phyloP scores from a whole-genome alignment of 2,329 filamentous ascomycete genomes.

The Leptographium flavum region DNA sequence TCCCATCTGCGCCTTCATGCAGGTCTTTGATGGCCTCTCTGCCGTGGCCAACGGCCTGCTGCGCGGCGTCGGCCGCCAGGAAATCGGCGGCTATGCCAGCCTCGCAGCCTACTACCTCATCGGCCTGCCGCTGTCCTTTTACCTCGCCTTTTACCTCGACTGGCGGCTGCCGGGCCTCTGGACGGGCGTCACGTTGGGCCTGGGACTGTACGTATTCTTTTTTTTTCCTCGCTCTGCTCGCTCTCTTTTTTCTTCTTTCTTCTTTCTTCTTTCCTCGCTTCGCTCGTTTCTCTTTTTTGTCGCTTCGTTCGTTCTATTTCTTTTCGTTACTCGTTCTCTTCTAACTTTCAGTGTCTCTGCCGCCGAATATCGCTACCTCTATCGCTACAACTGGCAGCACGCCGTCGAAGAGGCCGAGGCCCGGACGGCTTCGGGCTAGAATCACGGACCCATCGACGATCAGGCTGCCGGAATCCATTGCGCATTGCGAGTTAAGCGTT shows the following conservation, averaged over 20 bases:
- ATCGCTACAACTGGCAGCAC: slow-evolving; percentile 37
- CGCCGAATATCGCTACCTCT: slow-evolving; percentile 39
- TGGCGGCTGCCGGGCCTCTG: slow-evolving; percentile 75
- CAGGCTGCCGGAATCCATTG: too few relatives aligned
- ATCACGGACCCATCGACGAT: too few relatives aligned
- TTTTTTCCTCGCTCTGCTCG: too few relatives aligned
- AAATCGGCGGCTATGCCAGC: slow-evolving; percentile 81
- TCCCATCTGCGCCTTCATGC: slow-evolving; percentile 74
- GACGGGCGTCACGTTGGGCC: slow-evolving; percentile 61
- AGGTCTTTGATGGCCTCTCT: slow-evolving; percentile 73
- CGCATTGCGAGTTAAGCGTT: too few relatives aligned
- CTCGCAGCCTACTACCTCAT: slow-evolving; percentile 76
- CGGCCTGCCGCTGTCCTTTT: slow-evolving; percentile 72
- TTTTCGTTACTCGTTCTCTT: too few relatives aligned
- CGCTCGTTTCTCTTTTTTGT: slow-evolving; percentile 2
- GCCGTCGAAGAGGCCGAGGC: slow-evolving; percentile 37
- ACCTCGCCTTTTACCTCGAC: slow-evolving; percentile 57
- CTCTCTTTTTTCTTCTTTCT: neutral
- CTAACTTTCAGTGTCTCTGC: slow-evolving; percentile 30
- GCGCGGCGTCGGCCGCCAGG: slow-evolving; percentile 74
- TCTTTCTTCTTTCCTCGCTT: slow-evolving; percentile 6
- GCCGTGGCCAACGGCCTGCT: slow-evolving; percentile 73
- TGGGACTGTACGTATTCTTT: slow-evolving; percentile 38
- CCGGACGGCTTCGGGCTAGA: slow-evolving; percentile 25
- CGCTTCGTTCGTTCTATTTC: slow-evolving; percentile 7